These are phyloP conservation scores for Russula emetica DNA, from an alignment of 768 basidiomycete genomes.

Conservation along the genomic window DNA sequence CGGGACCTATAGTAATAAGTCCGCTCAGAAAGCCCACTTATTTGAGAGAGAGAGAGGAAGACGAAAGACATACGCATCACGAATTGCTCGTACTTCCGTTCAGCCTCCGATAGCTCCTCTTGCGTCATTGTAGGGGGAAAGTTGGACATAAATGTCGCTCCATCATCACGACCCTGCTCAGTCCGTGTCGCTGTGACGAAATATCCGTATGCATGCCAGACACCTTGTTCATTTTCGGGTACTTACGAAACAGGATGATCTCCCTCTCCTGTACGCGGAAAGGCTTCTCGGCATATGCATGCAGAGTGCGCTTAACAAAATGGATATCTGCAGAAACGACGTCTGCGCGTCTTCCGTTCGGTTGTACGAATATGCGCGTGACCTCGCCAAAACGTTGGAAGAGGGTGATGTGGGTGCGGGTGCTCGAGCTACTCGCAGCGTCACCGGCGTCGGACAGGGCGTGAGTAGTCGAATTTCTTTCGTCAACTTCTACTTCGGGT, in stretches of 20 bases:
- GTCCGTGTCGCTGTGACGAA: no score
- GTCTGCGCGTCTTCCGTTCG: background rate
- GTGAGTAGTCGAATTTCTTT: no score
- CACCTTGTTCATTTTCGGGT: background rate
- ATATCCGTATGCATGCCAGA: background rate
- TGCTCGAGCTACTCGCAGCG: no score
- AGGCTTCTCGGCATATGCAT: conserved; percentile 16
- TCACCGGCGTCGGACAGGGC: no score
- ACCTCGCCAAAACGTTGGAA: conserved; percentile 7
- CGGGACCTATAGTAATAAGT: conserved; percentile 3
- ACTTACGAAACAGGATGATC: conserved; percentile 1
- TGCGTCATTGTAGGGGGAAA: background rate
- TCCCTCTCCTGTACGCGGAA: conserved; percentile 1
- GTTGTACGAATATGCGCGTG: background rate
- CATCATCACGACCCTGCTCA: background rate
- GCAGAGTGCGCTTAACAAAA: background rate
- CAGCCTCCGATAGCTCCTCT: conserved; percentile 3
- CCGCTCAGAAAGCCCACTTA: background rate
- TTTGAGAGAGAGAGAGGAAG: background rate
- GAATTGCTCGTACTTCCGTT: background rate
- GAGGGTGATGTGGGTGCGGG: no score
- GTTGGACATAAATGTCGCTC: conserved; percentile 1
- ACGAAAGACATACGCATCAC: conserved; percentile 14
- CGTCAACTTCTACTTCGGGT: no score
- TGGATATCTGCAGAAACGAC: conserved; percentile 2